Evolutionary conservation across 2,329 filamentous ascomycete genomes (phyloP), one percentile per base, ranked within the genome.

Genomic region (Trichothecium roseum): DNA sequence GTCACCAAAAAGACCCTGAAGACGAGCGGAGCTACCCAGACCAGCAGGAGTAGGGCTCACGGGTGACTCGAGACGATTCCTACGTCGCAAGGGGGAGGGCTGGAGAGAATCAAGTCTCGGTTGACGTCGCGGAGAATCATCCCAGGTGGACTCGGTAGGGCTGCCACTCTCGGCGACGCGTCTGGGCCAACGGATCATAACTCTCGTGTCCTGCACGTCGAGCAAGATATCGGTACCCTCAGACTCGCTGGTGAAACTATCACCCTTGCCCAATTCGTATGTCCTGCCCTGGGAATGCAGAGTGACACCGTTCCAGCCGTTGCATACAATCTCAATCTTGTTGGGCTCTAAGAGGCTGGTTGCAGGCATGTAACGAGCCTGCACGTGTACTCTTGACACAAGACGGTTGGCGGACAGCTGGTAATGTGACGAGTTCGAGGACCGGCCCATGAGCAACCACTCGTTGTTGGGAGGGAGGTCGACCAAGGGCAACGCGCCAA

Each of bases 251-350:
- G 80, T 82, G 59, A 95, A 96, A 34, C 77, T 83, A 54, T 94
- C 87, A 14, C 84, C 86, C 63, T 94, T 95, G 44, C 68, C 71
- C 50, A 98, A 62, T 45, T 94, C 85, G 68, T 84, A 89, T 3
- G 85, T 82, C 45, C 81, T 78, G 38, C 86, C 86, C 59, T 89
- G 82, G 64, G 86, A 95, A 62, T 94, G 87, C 46, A 98, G 63
- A 64, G 86, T 94, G 45, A 91, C 69, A 13, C 91, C 91, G 57
- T 98, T 98, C 89, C 89, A 96, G 16, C 91, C 91, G 51, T 83
- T 75, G 66, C 91, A 98, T 50, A 85, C 72, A 48, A 98, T 82
- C 58, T 94, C 84, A 32, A 98, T 75, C 57, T 78, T 81, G 55
- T 83, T 84, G 42, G 77, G 70, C 46, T 84, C 78, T 48, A 84